Conservation (phyloP, 805 yeast species). For the Pichia membranifaciens region DNA sequence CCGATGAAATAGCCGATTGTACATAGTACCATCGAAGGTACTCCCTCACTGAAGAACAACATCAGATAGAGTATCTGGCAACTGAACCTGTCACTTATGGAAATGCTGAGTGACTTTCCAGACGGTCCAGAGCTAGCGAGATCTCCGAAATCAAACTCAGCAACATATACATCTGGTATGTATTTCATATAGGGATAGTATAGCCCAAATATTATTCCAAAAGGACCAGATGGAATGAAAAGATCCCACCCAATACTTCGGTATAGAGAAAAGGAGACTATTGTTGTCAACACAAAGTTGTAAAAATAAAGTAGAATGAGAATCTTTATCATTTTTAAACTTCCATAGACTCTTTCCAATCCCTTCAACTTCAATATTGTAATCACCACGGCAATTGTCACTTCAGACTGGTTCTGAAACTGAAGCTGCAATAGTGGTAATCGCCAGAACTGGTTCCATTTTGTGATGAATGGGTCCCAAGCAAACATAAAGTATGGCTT, state of each 20-base stretch:
- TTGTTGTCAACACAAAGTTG: conserved; percentile 36
- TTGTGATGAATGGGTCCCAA: conserved; percentile 48
- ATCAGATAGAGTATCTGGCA: conserved; percentile 7
- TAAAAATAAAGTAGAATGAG: conserved; percentile 41
- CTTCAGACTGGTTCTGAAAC: conserved; percentile 58
- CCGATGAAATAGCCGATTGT: conserved; percentile 41
- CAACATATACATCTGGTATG: conserved; percentile 37
- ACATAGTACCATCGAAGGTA: conserved; percentile 34
- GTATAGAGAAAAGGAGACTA: conserved; percentile 31
- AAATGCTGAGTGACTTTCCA: conserved; percentile 25
- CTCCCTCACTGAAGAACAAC: conserved; percentile 37
- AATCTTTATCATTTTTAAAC: conserved; percentile 45
- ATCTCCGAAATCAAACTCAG: conserved; percentile 32
- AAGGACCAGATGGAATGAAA: conserved; percentile 41
- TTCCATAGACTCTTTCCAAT: conserved; percentile 54
- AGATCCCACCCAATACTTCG: conserved; percentile 32
- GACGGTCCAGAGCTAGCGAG: conserved; percentile 21
- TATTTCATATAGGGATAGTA: conserved; percentile 35
- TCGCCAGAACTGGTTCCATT: conserved; percentile 57
- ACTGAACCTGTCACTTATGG: conserved; percentile 15
- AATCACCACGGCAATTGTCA: conserved; percentile 38
- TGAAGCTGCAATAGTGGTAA: conserved; percentile 42
- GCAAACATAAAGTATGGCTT: conserved; percentile 40
- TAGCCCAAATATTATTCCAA: conserved; percentile 35
- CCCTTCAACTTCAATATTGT: conserved; percentile 47